Percentiles rank a stretch among this genome's conserved stretches.
phyloP scores from a whole-genome alignment of 192 early-diverging fungal species.

The Coemansia aciculifera region DNA sequence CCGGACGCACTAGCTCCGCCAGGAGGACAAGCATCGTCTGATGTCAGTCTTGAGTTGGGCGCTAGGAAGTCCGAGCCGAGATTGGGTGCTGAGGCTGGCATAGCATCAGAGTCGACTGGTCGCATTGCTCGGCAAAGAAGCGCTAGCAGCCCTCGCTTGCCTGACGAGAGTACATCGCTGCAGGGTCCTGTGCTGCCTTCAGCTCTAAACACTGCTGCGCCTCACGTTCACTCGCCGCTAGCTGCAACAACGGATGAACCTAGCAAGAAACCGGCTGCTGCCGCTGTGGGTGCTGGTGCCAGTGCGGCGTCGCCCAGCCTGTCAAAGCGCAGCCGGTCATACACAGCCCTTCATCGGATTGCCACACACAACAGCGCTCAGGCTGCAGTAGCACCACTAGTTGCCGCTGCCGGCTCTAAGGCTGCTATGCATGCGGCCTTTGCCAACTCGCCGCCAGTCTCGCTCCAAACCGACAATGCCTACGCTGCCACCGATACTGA shows the following conservation, averaged over 20 bases:
- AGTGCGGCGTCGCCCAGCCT: not conserved
- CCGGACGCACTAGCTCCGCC: not conserved
- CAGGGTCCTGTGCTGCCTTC: not conserved
- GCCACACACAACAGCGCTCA: slow-evolving; percentile 45
- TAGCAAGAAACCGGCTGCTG: not conserved
- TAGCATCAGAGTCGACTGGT: not conserved
- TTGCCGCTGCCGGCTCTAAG: not conserved
- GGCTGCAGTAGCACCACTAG: slow-evolving; percentile 12
- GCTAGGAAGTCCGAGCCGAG: not conserved
- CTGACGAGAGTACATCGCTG: not conserved
- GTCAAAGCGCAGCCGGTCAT: slow-evolving; percentile 34
- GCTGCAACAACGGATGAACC: not conserved
- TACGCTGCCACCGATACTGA: not conserved
- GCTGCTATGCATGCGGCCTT: not conserved
- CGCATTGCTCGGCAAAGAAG: not conserved
- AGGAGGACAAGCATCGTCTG: not conserved
- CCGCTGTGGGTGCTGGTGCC: slow-evolving; percentile 1
- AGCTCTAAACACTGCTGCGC: not conserved
- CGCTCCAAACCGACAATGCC: not conserved
- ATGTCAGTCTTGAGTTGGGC: not conserved
- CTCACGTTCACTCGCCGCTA: not conserved
- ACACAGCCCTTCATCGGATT: slow-evolving; percentile 35
- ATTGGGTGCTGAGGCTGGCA: not conserved
- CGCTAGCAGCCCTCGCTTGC: slow-evolving; percentile 3
- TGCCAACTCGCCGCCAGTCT: not conserved